These are phyloP conservation scores for Pythium vanterpoolii DNA, from an alignment of 352 stramenopile species.

Conservation along the genomic window DNA sequence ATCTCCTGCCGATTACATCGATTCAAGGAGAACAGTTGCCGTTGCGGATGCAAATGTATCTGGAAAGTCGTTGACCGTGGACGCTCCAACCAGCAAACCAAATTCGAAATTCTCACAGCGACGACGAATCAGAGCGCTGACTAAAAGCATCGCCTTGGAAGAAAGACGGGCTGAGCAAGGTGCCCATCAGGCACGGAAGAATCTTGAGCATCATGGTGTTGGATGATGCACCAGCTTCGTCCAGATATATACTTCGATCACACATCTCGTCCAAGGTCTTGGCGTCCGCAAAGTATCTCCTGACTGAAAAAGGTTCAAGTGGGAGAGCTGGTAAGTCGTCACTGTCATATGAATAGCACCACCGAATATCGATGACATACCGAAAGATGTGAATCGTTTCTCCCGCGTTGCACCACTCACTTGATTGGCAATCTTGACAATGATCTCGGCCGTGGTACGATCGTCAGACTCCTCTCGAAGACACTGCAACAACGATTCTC, in stretches of 20 bases:
- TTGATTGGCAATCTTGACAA: not conserved
- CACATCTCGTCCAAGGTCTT: slow-evolving; percentile 16
- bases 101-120: not conserved
- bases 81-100: not conserved
- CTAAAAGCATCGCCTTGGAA: not conserved
- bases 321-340: not conserved
- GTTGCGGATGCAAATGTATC: slow-evolving; percentile 62
- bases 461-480: slow-evolving; percentile 11
- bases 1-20: slow-evolving; percentile 44
- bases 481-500: not conserved
- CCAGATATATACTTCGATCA: slow-evolving; percentile 13
- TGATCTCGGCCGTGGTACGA: not conserved
- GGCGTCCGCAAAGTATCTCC: slow-evolving; percentile 9
- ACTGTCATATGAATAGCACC: not conserved
- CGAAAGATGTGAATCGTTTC: slow-evolving; percentile 14
- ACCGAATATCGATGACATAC: not conserved
- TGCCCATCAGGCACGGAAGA: not conserved
- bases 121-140: not conserved
- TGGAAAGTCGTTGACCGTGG: slow-evolving; percentile 29
- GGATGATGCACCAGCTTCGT: slow-evolving; percentile 1
- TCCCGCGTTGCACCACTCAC: slow-evolving; percentile 3
- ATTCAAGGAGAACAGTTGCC: slow-evolving; percentile 34
- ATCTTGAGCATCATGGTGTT: not conserved
- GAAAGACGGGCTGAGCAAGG: slow-evolving; percentile 7
- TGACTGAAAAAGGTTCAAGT: slow-evolving; percentile 2